A percentile compares a stretch with the other conserved stretches of the same genome.
phyloP scores from a whole-genome alignment of 768 basidiomycete species.

The Termitomyces sp. region DNA sequence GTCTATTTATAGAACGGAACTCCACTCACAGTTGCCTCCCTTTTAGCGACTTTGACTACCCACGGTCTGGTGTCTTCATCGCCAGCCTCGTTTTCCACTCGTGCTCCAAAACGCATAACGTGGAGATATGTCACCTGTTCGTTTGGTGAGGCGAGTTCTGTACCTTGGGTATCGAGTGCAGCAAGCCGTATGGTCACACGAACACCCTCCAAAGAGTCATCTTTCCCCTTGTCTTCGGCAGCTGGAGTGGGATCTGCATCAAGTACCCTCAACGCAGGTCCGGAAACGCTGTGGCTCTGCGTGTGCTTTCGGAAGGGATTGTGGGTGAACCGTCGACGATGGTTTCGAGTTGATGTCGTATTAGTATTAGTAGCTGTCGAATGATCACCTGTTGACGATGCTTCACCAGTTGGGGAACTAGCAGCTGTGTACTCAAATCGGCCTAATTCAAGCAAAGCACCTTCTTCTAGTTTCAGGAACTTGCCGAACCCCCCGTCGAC shows the following conservation, averaged over 20 bases:
- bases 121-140: constrained; percentile 90
- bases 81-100: constrained; percentile 33
- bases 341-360: constrained; percentile 16
- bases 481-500: constrained; percentile 84
- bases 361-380: constrained; percentile 5
- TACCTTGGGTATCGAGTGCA: constrained; percentile 75
- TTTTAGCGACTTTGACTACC: constrained; percentile 90
- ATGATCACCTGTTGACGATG: constrained; percentile 9
- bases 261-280: constrained; percentile 76
- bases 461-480: constrained; percentile 69
- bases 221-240: constrained; percentile 32
- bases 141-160: constrained; percentile 65
- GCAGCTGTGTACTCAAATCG: constrained; percentile 52
- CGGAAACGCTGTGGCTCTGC: constrained; percentile 52
- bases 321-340: constrained; percentile 58
- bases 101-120: constrained; percentile 65
- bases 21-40: constrained; percentile 72
- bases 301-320: constrained; percentile 65
- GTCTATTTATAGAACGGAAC: constrained; percentile 2
- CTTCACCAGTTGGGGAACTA: constrained; percentile 17
- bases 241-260: constrained; percentile 56
- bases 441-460: constrained; percentile 76
- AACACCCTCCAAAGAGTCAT: constrained; percentile 59
- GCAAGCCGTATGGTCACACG: constrained; percentile 76
- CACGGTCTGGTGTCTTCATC: constrained; percentile 70